Evolutionary conservation across 805 yeast genomes (phyloP).

Genomic region (Lachancea waltii): DNA sequence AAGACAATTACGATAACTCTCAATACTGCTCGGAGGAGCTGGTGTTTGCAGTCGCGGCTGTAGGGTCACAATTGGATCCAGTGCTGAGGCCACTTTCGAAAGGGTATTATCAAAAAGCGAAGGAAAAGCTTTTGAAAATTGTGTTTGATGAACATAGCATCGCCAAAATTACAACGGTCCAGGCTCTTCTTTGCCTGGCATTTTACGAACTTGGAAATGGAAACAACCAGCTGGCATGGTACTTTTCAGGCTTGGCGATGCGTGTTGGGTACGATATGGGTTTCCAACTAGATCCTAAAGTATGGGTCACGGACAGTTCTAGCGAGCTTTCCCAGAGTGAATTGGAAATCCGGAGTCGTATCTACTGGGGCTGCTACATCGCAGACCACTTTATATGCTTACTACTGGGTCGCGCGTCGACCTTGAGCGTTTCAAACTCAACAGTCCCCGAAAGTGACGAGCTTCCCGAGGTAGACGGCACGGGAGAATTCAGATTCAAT

Average conservation of each 20-base stretch:
- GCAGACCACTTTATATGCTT: conserved; percentile 60
- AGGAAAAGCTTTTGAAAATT: conserved; percentile 35
- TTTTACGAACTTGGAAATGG: conserved; percentile 59
- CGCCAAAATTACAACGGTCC: conserved; percentile 48
- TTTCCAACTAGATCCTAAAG: conserved; percentile 53
- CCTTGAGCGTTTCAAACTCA: conserved; percentile 49
- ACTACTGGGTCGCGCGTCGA: conserved; percentile 52
- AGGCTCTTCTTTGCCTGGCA: conserved; percentile 51
- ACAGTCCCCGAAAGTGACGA: conserved; percentile 54
- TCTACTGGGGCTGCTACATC: conserved; percentile 61
- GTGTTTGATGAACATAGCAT: conserved; percentile 33
- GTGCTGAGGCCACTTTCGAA: conserved; percentile 37
- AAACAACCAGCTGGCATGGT: conserved; percentile 53
- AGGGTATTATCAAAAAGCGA: conserved; percentile 43
- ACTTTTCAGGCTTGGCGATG: conserved; percentile 54
- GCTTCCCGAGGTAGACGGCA: conserved; percentile 55
- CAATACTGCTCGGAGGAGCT: conserved; percentile 51
- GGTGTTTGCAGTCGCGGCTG: conserved; percentile 50
- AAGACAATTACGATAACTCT: conserved; percentile 34
- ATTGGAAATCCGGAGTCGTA: conserved; percentile 49
- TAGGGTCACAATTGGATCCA: conserved; percentile 49
- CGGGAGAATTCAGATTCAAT: conserved; percentile 47
- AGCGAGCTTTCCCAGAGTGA: conserved; percentile 43
- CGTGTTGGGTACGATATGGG: conserved; percentile 63
- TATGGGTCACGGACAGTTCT: conserved; percentile 43